These are phyloP conservation scores for Salix dunnii DNA, from an alignment of 345 rosid genomes.

Conservation along the genomic window DNA sequence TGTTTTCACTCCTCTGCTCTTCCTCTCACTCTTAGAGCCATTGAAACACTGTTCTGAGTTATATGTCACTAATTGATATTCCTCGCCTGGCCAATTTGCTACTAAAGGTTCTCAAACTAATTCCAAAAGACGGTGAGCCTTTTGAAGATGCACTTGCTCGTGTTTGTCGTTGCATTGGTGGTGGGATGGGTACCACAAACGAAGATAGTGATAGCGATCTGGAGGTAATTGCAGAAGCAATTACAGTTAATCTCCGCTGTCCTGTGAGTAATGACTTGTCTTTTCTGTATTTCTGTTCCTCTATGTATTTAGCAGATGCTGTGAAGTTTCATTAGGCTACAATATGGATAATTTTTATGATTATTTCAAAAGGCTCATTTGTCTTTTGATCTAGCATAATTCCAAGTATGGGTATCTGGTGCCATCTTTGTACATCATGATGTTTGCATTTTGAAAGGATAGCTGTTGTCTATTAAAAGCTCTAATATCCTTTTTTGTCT, in stretches of 20 bases:
- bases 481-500: neutral
- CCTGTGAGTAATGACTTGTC: conserved; percentile 28
- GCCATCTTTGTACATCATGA: neutral
- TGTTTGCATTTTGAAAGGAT: neutral
- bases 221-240: conserved; percentile 43
- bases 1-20: neutral
- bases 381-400: neutral
- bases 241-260: conserved; percentile 37
- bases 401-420: neutral
- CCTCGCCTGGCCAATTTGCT: neutral
- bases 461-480: neutral
- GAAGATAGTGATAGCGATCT: conserved; percentile 40
- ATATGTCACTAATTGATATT: neutral
- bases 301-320: neutral
- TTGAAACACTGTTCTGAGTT: neutral
- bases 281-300: neutral
- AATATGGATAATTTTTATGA: neutral
- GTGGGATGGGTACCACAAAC: conserved; percentile 24
- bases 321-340: neutral
- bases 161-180: conserved; percentile 38
- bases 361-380: neutral
- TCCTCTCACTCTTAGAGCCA: neutral
- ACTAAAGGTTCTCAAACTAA: conserved; percentile 25
- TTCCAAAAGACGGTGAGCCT: conserved; percentile 37
- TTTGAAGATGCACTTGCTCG: conserved; percentile 37